A percentile compares a stretch with the other conserved stretches of the same genome.
Evolutionary conservation across 164 flowering plant species (phyloP).

Genomic region (Umbellularia californica): DNA sequence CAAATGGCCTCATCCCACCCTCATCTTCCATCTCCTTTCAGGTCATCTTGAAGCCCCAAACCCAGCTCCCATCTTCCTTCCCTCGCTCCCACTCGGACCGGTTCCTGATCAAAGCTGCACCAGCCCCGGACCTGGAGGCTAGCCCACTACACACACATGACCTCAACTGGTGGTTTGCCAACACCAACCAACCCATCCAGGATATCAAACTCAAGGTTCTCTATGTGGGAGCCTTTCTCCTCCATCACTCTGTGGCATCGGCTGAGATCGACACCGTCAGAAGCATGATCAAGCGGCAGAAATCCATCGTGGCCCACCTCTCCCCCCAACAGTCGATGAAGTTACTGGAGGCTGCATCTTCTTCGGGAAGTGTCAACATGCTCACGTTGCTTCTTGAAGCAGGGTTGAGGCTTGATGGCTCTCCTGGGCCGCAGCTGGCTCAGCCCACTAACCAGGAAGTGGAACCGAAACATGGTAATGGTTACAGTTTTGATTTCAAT

Average conservation of each 20-base stretch:
- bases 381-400: constrained; percentile 37
- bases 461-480: too few species aligned
- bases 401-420: constrained; percentile 28
- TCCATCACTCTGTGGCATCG: constrained; percentile 39
- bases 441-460: too few species aligned
- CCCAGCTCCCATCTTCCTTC: constrained; percentile 48
- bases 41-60: constrained; percentile 65
- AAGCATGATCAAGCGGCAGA: constrained; percentile 48
- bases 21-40: constrained; percentile 49
- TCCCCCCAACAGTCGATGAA: constrained; percentile 31
- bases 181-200: constrained; percentile 22
- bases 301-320: constrained; percentile 29
- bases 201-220: constrained; percentile 64
- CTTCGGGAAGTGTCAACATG: constrained; percentile 36
- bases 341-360: constrained; percentile 36
- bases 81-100: constrained; percentile 74
- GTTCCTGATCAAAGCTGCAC: constrained; percentile 56
- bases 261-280: constrained; percentile 41
- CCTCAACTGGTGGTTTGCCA: constrained; percentile 39
- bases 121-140: constrained; percentile 15
- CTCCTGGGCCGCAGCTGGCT: too few species aligned
- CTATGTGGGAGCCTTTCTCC: constrained; percentile 58
- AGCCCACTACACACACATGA: constrained; percentile 16
- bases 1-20: constrained; percentile 57
- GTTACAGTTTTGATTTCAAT: too few species aligned